phyloP scores from a whole-genome alignment of 768 basidiomycete species.

The Tremella yokohamensis region DNA sequence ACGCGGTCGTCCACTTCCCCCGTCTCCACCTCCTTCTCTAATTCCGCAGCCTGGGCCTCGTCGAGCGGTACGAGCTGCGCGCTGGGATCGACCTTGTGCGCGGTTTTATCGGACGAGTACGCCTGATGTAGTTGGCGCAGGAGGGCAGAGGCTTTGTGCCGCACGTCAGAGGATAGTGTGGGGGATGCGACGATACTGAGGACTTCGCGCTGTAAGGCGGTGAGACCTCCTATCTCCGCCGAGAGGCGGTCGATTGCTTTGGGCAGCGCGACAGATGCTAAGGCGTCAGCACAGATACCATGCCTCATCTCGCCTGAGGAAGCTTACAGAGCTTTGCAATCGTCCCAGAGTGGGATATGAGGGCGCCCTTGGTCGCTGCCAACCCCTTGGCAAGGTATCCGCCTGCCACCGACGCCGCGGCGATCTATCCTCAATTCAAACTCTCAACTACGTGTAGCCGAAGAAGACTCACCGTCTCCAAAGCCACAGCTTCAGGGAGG shows the following conservation, averaged over 20 bases:
- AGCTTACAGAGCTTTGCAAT: slow-evolving; percentile 43
- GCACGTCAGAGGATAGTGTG: slow-evolving; percentile 42
- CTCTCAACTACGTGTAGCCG: neutral
- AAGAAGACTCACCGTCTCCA: slow-evolving; percentile 27
- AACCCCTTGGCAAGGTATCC: slow-evolving; percentile 36
- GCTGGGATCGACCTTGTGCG: neutral
- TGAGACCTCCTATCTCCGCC: slow-evolving; percentile 39
- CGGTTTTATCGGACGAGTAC: slow-evolving; percentile 34
- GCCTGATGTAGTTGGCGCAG: slow-evolving; percentile 29
- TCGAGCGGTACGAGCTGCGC: neutral
- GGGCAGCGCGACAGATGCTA: slow-evolving; percentile 39
- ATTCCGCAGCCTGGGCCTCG: slow-evolving; percentile 11
- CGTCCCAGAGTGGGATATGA: slow-evolving; percentile 33
- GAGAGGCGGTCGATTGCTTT: slow-evolving; percentile 42
- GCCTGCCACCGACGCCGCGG: slow-evolving; percentile 31
- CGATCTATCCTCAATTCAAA: slow-evolving; percentile 15
- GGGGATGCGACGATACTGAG: slow-evolving; percentile 41
- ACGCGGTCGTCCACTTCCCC: slow-evolving; percentile 24
- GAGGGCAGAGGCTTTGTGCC: slow-evolving; percentile 32
- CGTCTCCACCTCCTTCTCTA: slow-evolving; percentile 19
- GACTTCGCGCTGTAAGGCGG: slow-evolving; percentile 46
- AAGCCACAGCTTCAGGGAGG: slow-evolving; percentile 34
- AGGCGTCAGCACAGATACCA: slow-evolving; percentile 4
- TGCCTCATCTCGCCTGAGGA: neutral
- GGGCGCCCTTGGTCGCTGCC: slow-evolving; percentile 31